These are phyloP conservation scores for Hibiscus tridactylites DNA, from an alignment of 345 rosid species.

Conservation along the genomic window DNA sequence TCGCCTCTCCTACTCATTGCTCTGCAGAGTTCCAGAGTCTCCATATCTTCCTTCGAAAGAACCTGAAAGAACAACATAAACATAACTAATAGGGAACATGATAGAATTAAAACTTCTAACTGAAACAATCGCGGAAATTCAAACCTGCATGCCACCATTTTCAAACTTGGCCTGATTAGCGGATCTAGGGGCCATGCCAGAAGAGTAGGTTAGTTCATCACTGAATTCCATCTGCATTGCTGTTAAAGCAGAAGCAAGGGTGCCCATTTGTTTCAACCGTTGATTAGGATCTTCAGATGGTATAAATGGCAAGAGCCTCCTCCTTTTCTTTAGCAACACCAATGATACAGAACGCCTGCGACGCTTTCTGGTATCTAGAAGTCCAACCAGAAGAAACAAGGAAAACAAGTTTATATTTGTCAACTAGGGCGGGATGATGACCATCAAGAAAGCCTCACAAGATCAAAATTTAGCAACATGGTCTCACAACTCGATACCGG, in stretches of 20 bases:
- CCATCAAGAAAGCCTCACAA: background rate
- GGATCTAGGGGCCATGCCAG: slow-evolving; percentile 67
- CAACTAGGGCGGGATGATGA: slow-evolving; percentile 11
- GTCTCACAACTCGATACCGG: background rate
- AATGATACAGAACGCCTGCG: slow-evolving; percentile 55
- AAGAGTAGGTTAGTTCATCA: slow-evolving; percentile 51
- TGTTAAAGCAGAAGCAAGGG: slow-evolving; percentile 80
- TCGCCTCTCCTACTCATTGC: slow-evolving; percentile 71
- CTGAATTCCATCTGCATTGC: slow-evolving; percentile 59
- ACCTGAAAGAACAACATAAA: slow-evolving; percentile 28
- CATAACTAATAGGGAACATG: background rate
- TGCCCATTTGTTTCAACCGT: slow-evolving; percentile 64
- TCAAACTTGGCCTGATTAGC: slow-evolving; percentile 70
- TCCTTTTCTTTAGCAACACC: slow-evolving; percentile 70
- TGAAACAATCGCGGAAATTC: background rate
- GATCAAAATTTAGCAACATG: background rate
- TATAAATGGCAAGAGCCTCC: slow-evolving; percentile 60
- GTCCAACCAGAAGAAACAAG: slow-evolving; percentile 10
- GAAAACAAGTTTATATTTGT: slow-evolving; percentile 4
- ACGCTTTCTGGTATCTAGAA: slow-evolving; percentile 46
- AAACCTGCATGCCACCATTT: slow-evolving; percentile 89
- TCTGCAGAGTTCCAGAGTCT: slow-evolving; percentile 58
- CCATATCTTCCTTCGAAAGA: slow-evolving; percentile 72
- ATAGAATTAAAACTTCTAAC: background rate
- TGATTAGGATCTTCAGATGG: slow-evolving; percentile 61